Base-by-base conservation (phyloP, 2,329 filamentous ascomycete genomes). In the Raffaelea ambrosiae region DNA sequence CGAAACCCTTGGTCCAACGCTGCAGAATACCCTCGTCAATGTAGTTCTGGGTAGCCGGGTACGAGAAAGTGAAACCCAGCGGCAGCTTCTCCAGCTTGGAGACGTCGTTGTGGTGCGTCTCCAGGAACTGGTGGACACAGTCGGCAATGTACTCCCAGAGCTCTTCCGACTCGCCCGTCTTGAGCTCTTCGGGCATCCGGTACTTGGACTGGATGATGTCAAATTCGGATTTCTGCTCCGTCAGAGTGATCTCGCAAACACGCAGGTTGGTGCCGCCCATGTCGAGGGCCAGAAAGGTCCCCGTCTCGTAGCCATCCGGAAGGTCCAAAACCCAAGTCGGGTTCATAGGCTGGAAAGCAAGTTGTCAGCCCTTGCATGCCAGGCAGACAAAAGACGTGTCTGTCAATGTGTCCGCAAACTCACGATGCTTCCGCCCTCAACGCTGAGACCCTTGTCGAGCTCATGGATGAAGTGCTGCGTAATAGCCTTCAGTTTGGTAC, bases 121-220 rank as follows among this genome's bases (percentile, higher is more conserved):
- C 82, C 49, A 96, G 79, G 65, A 96, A 96, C 62, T 94, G 88
- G 66, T 90, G 79, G 49, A 96, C 73, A 64, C 89, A 95, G 67
- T 95, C 88, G 63, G 89, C 88, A 61, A 95, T 88, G 67, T 95
- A 95, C 59, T 90, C 88, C 88, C 89, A 97, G 4, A 96, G 78
- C 66, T 95, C 86, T 36, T 95, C 87, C 3, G 84, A 78, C 33
- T 81, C 79, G 40, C 87, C 88, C 2, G 84, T 88, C 72, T 94
- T 95, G 57, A 97, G 77, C 67, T 95, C 88, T 61, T 94, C 86
- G 1, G 91, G 91, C 78, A 97, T 89, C 54, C 84, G 84, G 69
- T 96, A 96, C 70, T 96, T 95, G 60, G 88, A 93, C 71, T 97
- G 91, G 55, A 90, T 88, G 61, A 96, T 94, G 64, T 93, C 88